These are phyloP conservation scores for Trametes coccinea DNA, from an alignment of 768 basidiomycete genomes.

Conservation along the genomic window DNA sequence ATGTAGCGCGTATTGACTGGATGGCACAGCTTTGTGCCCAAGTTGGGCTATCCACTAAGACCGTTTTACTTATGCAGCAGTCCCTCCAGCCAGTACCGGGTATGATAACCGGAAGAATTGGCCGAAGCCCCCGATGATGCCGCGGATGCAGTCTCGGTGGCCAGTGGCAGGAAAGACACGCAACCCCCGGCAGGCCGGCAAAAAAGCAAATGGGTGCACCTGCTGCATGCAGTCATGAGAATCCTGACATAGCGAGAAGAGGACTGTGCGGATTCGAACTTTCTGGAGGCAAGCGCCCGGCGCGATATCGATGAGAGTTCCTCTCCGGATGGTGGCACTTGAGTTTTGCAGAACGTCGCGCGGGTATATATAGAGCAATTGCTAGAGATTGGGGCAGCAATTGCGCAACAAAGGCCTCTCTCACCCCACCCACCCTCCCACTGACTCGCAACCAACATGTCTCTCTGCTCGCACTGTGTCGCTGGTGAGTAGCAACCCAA, in stretches of 20 bases:
- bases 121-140: too few relatives aligned
- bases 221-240: neutral
- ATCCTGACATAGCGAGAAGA: constrained; percentile 2
- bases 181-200: neutral
- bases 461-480: constrained; percentile 57
- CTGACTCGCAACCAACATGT: constrained; percentile 37
- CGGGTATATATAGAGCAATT: constrained; percentile 9
- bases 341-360: neutral
- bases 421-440: neutral
- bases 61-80: too few relatives aligned
- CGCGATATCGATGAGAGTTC: constrained; percentile 4
- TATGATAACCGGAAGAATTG: too few relatives aligned
- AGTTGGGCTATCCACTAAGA: too few relatives aligned
- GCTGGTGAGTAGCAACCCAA: constrained; percentile 40
- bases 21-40: too few relatives aligned
- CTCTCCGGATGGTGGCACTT: neutral
- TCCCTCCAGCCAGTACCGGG: too few relatives aligned
- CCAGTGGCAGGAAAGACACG: neutral
- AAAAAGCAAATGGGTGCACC: neutral
- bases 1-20: too few relatives aligned
- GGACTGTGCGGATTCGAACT: neutral
- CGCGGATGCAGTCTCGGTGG: too few relatives aligned
- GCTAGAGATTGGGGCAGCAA: neutral
- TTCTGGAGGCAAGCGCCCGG: constrained; percentile 4
- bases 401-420: neutral